These are phyloP conservation scores for Termitomyces sp. DNA, from an alignment of 768 basidiomycete species.

Conservation along the genomic window DNA sequence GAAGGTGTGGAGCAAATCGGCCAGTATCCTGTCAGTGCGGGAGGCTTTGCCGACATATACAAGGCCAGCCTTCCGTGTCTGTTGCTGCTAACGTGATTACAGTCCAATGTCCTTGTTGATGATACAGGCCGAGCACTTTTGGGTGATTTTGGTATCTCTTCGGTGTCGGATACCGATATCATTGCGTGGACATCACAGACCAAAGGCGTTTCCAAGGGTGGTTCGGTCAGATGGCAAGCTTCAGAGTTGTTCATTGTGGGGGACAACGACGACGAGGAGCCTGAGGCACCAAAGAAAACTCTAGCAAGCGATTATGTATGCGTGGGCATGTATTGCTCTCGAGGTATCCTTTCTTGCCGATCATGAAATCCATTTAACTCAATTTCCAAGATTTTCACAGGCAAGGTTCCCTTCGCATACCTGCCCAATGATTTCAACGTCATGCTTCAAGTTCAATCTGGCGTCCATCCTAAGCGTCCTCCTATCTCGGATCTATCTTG, in stretches of 20 bases:
- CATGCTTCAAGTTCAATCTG: no score
- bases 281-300: not conserved
- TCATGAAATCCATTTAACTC: not conserved
- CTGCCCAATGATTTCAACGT: no score
- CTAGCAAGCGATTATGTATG: constrained; percentile 2
- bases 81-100: not conserved
- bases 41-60: not conserved
- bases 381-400: not conserved
- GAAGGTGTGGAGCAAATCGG: not conserved
- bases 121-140: not conserved
- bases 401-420: no score
- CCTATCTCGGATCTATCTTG: no score
- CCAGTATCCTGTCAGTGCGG: not conserved
- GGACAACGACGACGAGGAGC: not conserved
- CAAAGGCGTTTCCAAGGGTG: not conserved
- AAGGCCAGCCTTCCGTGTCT: not conserved
- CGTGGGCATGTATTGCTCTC: constrained; percentile 1
- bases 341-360: not conserved
- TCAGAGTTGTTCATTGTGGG: not conserved
- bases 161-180: not conserved
- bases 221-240: constrained; percentile 4
- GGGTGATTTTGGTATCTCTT: constrained; percentile 8
- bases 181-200: constrained; percentile 1
- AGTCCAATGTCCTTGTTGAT: constrained; percentile 1
- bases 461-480: no score